Evolutionary conservation across 306 rosid species (phyloP).

Genomic region (Vigna angularis): DNA sequence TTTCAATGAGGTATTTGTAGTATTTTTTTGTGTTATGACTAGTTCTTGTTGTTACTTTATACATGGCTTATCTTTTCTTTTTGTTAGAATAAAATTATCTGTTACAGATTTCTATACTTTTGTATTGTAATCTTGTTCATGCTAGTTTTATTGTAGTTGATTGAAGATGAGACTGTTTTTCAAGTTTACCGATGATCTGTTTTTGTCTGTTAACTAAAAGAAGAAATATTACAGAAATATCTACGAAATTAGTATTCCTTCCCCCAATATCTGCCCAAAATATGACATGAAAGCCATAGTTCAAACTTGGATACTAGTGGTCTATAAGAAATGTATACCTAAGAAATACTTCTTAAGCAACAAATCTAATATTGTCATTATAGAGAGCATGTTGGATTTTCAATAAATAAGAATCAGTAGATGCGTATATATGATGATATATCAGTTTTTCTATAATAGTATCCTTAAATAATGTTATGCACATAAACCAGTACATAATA

Average conservation of each 20-base stretch:
- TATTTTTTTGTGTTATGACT: conserved; percentile 31
- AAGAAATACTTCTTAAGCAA: conserved; percentile 11
- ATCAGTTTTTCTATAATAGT: conserved; percentile 12
- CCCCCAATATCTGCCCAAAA: conserved; percentile 30
- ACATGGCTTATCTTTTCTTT: not conserved
- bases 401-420: not conserved
- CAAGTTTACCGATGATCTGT: conserved; percentile 1
- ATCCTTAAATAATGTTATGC: conserved; percentile 32
- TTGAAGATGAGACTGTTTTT: conserved; percentile 11
- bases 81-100: no score
- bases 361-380: conserved; percentile 28
- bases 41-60: conserved; percentile 5
- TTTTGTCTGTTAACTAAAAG: conserved; percentile 3
- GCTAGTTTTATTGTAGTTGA: conserved; percentile 7
- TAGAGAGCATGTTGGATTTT: conserved; percentile 18
- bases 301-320: conserved; percentile 12
- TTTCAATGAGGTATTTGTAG: conserved; percentile 68
- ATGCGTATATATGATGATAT: conserved; percentile 32
- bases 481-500: conserved; percentile 8
- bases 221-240: conserved; percentile 1
- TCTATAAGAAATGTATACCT: conserved; percentile 7
- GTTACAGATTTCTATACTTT: no score
- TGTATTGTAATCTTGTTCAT: not conserved
- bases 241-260: conserved; percentile 14
- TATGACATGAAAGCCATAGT: conserved; percentile 14